Evolutionary conservation across 2,329 filamentous ascomycete species (phyloP).

Genomic region (Penicillium polonicum): DNA sequence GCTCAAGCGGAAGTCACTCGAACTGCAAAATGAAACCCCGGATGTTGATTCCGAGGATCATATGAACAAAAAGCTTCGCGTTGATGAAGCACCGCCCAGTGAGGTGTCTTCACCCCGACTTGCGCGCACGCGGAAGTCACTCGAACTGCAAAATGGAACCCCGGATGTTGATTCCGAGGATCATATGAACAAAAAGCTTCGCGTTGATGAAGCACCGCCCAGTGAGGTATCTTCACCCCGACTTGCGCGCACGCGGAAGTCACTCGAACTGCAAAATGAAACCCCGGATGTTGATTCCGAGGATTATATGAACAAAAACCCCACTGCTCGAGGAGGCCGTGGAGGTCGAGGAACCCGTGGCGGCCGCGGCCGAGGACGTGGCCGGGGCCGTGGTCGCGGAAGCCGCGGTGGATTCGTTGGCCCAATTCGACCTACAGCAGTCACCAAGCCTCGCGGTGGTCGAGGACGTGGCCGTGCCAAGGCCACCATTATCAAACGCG

Average conservation of each 20-base stretch:
- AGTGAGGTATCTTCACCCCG: conserved; percentile 12
- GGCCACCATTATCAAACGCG: conserved; percentile 14
- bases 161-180: conserved; percentile 15
- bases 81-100: conserved; percentile 8
- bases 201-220: conserved; percentile 16
- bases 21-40: conserved; percentile 20
- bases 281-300: conserved; percentile 14
- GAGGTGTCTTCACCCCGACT: conserved; percentile 13
- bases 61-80: conserved; percentile 32
- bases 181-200: conserved; percentile 31
- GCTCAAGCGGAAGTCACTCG: conserved; percentile 30
- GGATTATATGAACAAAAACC: conserved; percentile 25
- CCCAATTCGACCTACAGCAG: conserved; percentile 15
- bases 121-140: conserved; percentile 30
- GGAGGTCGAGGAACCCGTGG: conserved; percentile 16
- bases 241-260: conserved; percentile 29
- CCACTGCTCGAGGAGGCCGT: conserved; percentile 14
- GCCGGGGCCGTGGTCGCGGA: conserved; percentile 35
- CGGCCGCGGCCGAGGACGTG: conserved; percentile 34
- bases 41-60: conserved; percentile 16
- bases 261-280: conserved; percentile 24
- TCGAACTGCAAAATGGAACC: conserved; percentile 22
- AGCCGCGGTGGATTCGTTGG: conserved; percentile 32
- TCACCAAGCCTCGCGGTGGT: conserved; percentile 23
- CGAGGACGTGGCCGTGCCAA: conserved; percentile 32